A percentile compares a stretch with the other conserved stretches of the same genome.
These are phyloP conservation scores for Russula sp. DNA, from an alignment of 768 basidiomycete genomes.

Conservation along the genomic window DNA sequence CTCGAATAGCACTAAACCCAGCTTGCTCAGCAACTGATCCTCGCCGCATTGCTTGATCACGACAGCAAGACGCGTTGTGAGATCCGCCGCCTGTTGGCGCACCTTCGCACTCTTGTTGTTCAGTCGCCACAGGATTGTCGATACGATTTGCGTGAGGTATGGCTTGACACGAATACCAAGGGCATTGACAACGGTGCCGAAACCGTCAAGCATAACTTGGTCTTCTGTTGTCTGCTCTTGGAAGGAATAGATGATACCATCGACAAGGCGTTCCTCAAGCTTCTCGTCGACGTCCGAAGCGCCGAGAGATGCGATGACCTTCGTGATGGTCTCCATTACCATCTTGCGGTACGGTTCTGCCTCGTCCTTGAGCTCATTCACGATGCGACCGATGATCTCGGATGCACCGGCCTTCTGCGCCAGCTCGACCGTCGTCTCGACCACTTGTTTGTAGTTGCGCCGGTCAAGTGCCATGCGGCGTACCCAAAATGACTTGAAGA, in stretches of 20 bases:
- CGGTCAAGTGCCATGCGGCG: slow-evolving; percentile 96
- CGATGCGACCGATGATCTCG: slow-evolving; percentile 86
- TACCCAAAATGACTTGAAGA: slow-evolving; percentile 99
- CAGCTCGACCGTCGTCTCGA: slow-evolving; percentile 97
- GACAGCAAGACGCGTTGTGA: slow-evolving; percentile 91
- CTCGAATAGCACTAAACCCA: slow-evolving; percentile 95
- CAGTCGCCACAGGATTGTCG: slow-evolving; percentile 97
- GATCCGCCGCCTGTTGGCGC: slow-evolving; percentile 97
- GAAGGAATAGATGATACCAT: slow-evolving; percentile 99
- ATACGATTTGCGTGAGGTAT: slow-evolving; percentile 97
- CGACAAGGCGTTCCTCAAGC: slow-evolving; percentile 89
- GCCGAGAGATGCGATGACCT: slow-evolving; percentile 88
- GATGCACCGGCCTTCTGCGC: slow-evolving; percentile 96
- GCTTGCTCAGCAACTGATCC: slow-evolving; percentile 91
- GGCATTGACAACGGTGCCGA: slow-evolving; percentile 96
- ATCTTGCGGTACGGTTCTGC: slow-evolving; percentile 95
- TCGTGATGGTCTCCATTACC: slow-evolving; percentile 99
- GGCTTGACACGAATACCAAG: slow-evolving; percentile 95
- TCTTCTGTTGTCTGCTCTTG: slow-evolving; percentile 99
- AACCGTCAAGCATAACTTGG: slow-evolving; percentile 98
- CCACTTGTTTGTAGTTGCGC: slow-evolving; percentile 94
- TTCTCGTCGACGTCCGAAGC: slow-evolving; percentile 98
- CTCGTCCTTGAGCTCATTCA: slow-evolving; percentile 88
- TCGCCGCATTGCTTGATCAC: slow-evolving; percentile 99
- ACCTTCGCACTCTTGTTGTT: slow-evolving; percentile 99